Evolutionary conservation across 2,329 filamentous ascomycete species (phyloP).

Genomic region (Ophiostoma triangulosporum): DNA sequence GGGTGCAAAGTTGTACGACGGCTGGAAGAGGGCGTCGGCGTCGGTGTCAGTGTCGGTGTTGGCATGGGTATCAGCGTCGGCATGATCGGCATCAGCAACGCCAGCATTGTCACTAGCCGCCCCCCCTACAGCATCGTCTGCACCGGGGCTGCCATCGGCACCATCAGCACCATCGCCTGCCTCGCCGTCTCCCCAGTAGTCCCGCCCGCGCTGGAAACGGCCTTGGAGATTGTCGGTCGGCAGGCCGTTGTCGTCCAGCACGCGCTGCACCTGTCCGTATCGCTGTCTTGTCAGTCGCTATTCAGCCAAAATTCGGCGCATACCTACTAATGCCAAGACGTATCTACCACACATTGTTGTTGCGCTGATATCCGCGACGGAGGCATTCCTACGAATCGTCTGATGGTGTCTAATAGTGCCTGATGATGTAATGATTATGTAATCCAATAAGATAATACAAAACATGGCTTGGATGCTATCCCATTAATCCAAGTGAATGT

Average conservation of each 20-base stretch:
- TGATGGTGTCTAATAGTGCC: neutral
- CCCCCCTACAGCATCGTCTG: neutral
- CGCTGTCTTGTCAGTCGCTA: constrained; percentile 35
- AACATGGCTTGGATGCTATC: too few species aligned
- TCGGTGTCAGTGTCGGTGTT: constrained; percentile 3
- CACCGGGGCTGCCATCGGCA: neutral
- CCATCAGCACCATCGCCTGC: constrained; percentile 47
- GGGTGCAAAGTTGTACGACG: constrained; percentile 87
- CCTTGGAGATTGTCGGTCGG: neutral
- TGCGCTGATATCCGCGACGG: too few species aligned
- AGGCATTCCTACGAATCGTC: too few species aligned
- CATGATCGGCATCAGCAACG: constrained; percentile 45
- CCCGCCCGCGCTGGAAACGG: neutral
- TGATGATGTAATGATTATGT: neutral
- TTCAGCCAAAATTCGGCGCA: neutral
- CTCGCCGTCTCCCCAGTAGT: constrained; percentile 48
- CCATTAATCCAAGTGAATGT: neutral
- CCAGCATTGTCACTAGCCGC: constrained; percentile 19
- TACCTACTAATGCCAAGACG: constrained; percentile 24
- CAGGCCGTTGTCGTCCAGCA: constrained; percentile 49
- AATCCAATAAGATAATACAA: too few species aligned
- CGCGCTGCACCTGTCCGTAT: constrained; percentile 59
- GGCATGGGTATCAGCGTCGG: neutral
- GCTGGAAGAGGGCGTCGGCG: constrained; percentile 35
- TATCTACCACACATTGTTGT: constrained; percentile 23